Conservation (phyloP, 352 stramenopile genomes). For the Globisporangium nodosum region DNA sequence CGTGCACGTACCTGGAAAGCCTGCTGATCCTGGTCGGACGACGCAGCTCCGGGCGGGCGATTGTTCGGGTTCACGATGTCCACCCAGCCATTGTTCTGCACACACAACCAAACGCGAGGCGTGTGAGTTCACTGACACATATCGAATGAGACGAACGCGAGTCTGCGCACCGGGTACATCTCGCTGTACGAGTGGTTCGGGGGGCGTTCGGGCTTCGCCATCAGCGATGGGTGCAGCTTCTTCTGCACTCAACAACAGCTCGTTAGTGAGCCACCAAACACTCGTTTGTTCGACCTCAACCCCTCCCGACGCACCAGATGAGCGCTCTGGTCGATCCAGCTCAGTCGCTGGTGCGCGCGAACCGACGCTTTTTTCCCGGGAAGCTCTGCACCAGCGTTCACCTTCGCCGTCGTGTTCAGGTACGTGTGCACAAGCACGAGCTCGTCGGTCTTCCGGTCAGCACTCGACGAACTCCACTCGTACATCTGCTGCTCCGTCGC, state of each 20-base stretch:
- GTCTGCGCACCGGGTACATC: conserved; percentile 47
- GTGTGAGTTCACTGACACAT: background rate
- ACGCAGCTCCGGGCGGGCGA: background rate
- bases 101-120: background rate
- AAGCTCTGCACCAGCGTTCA: conserved; percentile 8
- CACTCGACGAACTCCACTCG: conserved; percentile 49
- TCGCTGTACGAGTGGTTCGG: conserved; percentile 74
- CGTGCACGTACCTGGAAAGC: conserved; percentile 5
- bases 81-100: conserved; percentile 65
- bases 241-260: conserved; percentile 21
- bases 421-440: conserved; percentile 77
- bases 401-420: conserved; percentile 38
- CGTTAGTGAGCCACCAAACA: background rate
- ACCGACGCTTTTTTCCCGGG: conserved; percentile 17
- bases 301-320: conserved; percentile 37
- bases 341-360: conserved; percentile 25
- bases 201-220: conserved; percentile 59
- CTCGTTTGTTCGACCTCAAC: background rate
- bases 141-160: background rate
- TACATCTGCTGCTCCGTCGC: conserved; percentile 64
- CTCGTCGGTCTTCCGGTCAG: conserved; percentile 53
- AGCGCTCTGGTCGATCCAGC: conserved; percentile 66
- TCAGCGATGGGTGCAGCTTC: conserved; percentile 45
- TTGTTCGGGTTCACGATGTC: conserved; percentile 38
- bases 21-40: conserved; percentile 1